These are phyloP conservation scores for Cadophora sp. DNA, from an alignment of 2,329 filamentous ascomycete genomes.

Conservation along the genomic window DNA sequence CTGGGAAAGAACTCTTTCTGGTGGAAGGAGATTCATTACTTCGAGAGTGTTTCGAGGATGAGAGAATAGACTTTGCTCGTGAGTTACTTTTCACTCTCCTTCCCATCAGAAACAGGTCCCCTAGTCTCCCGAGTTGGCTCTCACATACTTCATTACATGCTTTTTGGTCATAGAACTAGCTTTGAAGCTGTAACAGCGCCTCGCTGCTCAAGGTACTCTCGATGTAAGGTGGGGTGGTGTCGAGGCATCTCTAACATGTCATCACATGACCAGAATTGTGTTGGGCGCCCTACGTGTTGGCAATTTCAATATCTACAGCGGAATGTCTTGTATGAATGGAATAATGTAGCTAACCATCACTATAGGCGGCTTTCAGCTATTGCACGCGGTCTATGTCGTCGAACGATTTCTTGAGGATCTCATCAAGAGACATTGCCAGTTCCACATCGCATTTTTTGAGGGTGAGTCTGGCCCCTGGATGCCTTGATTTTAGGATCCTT, in stretches of 20 bases:
- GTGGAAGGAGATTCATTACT: slow-evolving; percentile 79
- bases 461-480: slow-evolving; percentile 27
- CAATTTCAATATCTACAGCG: neutral
- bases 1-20: slow-evolving; percentile 74
- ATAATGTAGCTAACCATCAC: slow-evolving; percentile 26
- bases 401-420: slow-evolving; percentile 70
- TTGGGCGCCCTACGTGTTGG: neutral
- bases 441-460: slow-evolving; percentile 72
- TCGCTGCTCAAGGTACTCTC: neutral
- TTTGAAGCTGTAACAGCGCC: neutral
- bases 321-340: neutral
- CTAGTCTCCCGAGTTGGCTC: neutral
- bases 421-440: slow-evolving; percentile 69
- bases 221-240: neutral
- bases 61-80: slow-evolving; percentile 67
- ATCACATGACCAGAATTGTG: neutral
- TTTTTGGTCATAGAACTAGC: neutral
- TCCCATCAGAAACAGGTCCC: neutral
- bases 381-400: slow-evolving; percentile 73
- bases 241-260: neutral
- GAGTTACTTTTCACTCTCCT: slow-evolving; percentile 29
- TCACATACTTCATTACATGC: neutral
- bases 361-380: slow-evolving; percentile 68
- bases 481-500: neutral
- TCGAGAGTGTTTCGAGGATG: slow-evolving; percentile 65